Evolutionary conservation across 2,329 filamentous ascomycete species (phyloP).

Genomic region (Zopfia rhizophila): DNA sequence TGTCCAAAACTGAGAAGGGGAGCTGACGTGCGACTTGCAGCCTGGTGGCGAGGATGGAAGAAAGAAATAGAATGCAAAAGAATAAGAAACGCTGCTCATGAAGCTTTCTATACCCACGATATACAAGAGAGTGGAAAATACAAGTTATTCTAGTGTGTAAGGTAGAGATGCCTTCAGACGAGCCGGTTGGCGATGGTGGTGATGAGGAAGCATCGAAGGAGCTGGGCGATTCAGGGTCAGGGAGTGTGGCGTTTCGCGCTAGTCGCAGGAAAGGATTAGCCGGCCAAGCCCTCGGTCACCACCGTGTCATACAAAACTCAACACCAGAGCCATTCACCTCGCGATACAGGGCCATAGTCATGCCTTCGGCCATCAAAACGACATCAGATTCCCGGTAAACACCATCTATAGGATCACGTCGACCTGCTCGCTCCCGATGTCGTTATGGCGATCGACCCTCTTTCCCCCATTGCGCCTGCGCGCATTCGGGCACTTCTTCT

Average conservation of each 20-base stretch:
- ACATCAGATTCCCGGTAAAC: constrained; percentile 22
- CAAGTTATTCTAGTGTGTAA: too few species aligned
- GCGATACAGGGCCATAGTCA: constrained; percentile 35
- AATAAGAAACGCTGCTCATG: constrained; percentile 27
- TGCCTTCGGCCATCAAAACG: constrained; percentile 27
- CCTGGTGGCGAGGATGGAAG: constrained; percentile 39
- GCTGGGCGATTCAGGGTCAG: constrained; percentile 4
- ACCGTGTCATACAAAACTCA: constrained; percentile 35
- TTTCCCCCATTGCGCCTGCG: constrained; percentile 90
- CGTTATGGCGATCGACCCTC: constrained; percentile 87
- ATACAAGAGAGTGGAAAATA: constrained; percentile 32
- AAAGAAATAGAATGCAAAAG: constrained; percentile 32
- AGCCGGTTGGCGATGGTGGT: too few species aligned
- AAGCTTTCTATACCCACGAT: constrained; percentile 39
- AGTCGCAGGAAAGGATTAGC: constrained; percentile 16
- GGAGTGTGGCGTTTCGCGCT: constrained; percentile 22
- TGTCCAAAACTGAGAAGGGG: constrained; percentile 1
- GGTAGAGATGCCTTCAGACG: too few species aligned
- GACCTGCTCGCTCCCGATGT: constrained; percentile 52
- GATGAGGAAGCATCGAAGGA: constrained; percentile 19
- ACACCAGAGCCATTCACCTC: constrained; percentile 23
- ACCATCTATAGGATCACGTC: constrained; percentile 24
- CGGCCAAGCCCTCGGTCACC: constrained; percentile 17
- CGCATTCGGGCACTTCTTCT: constrained; percentile 88
- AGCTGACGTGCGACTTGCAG: constrained; percentile 20